A percentile compares a stretch with the other conserved stretches of the same genome.
Conservation (phyloP, 2,329 filamentous ascomycete genomes). For the Cladosporium sp. region DNA sequence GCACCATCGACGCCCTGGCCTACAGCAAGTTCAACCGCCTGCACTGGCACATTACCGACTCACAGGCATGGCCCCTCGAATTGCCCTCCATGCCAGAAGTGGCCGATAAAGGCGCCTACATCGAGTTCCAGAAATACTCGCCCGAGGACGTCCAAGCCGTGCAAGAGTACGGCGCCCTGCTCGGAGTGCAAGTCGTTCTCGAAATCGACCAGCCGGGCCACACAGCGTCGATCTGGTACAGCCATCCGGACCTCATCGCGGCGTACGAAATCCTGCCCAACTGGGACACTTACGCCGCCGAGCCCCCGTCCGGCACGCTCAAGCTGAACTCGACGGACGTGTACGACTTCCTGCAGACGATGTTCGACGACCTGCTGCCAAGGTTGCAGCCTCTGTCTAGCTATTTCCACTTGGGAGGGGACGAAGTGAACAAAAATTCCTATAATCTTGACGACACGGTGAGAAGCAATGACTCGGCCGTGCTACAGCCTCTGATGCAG, state of each 20-base stretch:
- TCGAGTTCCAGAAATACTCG: slow-evolving; percentile 62
- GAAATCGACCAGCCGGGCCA: slow-evolving; percentile 83
- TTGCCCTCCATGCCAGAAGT: slow-evolving; percentile 71
- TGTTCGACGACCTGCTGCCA: slow-evolving; percentile 75
- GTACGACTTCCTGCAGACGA: slow-evolving; percentile 63
- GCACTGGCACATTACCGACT: slow-evolving; percentile 77
- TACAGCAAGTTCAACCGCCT: slow-evolving; percentile 82
- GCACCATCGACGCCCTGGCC: slow-evolving; percentile 69
- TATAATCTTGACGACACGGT: slow-evolving; percentile 72
- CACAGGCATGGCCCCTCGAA: slow-evolving; percentile 81
- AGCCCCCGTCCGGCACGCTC: slow-evolving; percentile 60
- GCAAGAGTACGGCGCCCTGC: slow-evolving; percentile 64
- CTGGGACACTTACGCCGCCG: slow-evolving; percentile 50
- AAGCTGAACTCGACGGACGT: slow-evolving; percentile 72
- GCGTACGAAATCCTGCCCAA: slow-evolving; percentile 54
- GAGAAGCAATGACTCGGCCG: slow-evolving; percentile 56
- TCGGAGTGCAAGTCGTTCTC: slow-evolving; percentile 67
- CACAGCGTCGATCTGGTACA: slow-evolving; percentile 62
- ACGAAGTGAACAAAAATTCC: slow-evolving; percentile 76
- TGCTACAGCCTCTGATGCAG: slow-evolving; percentile 73
- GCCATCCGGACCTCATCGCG: slow-evolving; percentile 68
- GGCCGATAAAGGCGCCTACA: slow-evolving; percentile 69
- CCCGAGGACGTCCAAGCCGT: slow-evolving; percentile 61
- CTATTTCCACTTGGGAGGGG: slow-evolving; percentile 83
- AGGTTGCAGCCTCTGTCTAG: slow-evolving; percentile 63